Percentiles rank a stretch among this genome's conserved stretches.
Evolutionary conservation across 345 rosid genomes (phyloP).

Genomic region (Gossypium raimondii): DNA sequence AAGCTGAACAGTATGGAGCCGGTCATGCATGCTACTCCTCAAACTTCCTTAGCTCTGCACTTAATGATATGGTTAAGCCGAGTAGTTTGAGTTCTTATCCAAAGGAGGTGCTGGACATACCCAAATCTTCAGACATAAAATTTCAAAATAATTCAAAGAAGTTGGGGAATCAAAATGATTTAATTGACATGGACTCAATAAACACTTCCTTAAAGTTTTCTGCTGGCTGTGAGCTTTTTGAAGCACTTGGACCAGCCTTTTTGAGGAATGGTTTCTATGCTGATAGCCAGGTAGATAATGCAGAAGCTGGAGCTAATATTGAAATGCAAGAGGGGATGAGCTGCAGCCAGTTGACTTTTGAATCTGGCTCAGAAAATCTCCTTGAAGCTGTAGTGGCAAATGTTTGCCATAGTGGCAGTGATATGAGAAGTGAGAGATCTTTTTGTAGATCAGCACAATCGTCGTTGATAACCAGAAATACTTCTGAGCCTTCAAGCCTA

Average conservation of each 20-base stretch:
- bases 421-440: conserved; percentile 46
- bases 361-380: conserved; percentile 65
- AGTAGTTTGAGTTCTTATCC: conserved; percentile 27
- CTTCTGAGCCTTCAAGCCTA: conserved; percentile 45
- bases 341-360: conserved; percentile 54
- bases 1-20: conserved; percentile 37
- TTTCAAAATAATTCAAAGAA: conserved; percentile 31
- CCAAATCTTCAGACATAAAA: conserved; percentile 37
- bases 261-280: conserved; percentile 30
- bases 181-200: conserved; percentile 32
- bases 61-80: conserved; percentile 27
- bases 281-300: conserved; percentile 42
- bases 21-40: conserved; percentile 25
- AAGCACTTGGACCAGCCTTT: conserved; percentile 79
- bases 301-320: conserved; percentile 35
- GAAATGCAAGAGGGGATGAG: conserved; percentile 49
- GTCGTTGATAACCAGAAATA: conserved; percentile 42
- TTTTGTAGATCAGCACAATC: conserved; percentile 51
- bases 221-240: conserved; percentile 71
- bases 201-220: conserved; percentile 46
- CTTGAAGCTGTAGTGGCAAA: conserved; percentile 87
- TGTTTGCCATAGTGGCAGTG: conserved; percentile 47
- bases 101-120: conserved; percentile 26
- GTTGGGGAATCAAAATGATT: conserved; percentile 30
- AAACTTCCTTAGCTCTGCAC: conserved; percentile 32